Evolutionary conservation across 2,329 filamentous ascomycete species (phyloP), one percentile per base, ranked within the genome.

Genomic region (Penicillium carneum): DNA sequence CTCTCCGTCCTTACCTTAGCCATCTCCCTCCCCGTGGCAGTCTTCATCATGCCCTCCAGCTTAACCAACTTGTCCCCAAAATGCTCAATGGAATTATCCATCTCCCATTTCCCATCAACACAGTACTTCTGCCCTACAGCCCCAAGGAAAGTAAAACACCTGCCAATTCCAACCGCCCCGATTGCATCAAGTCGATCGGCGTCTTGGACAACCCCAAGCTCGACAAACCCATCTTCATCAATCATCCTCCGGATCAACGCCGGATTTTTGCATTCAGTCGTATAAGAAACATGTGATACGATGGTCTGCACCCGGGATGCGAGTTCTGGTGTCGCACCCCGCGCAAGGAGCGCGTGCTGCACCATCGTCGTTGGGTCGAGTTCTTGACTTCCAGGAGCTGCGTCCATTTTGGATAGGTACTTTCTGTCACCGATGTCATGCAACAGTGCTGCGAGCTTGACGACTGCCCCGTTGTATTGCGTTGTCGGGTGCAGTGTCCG

Each of bases 161-260:
- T 82, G 2, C 87, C 93, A 59, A 97, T 88, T 0, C 94, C 94
- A 33, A 97, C 86, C 0, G 91, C 92, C 0, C 93, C 94, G 51
- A 97, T 88, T 4, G 93, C 91, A 78, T 98, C 94, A n/a, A 98
- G 82, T 7, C 93, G 84, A 80, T 97, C 94, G 4, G 93, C 93
- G 76, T 97, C 94, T 79, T 97, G 93, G 34, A 97, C 92, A 49
- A 96, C 86, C 0, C 87, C 93, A 36, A 95, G 81, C 76, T 95
- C 92, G 1, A 91, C 91, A 74, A 90, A 82, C 4, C 72, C 72
- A 7, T 71, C 69, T 33, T 79, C 72, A 6, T 73, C 74, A n/a
- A 96, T 81, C n/a, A 93, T 81, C 1, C 79, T 76, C n/a, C 76
- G 77, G 9, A 92, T 87, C 12, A 79, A 77, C 6, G 77, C 79